Base-by-base conservation (phyloP, 1,284 basidiomycete genomes). In the Pseudozyma sp. region DNA sequence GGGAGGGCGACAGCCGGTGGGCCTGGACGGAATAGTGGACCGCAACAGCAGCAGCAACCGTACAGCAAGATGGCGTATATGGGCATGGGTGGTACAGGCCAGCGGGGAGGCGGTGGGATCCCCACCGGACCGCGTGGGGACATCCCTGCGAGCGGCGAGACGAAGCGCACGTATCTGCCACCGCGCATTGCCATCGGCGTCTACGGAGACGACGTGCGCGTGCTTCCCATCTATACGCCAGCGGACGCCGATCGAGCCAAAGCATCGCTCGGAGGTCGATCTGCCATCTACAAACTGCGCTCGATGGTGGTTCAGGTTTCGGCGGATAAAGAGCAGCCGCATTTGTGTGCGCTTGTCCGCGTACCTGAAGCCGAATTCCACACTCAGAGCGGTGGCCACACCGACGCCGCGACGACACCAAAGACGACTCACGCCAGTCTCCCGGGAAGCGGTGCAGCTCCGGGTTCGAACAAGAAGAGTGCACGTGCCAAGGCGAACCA, bases 321-420 rank as follows among this genome's bases (percentile, higher is more conserved):
- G 60, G 87, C 89, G 5, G 92, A 92, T 63, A 90, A 91, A 48
- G 90, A 89, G 47, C 88, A 89, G 33, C 90, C 93, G 0, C 96
- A 99, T 85, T 87, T 98, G 19, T 91, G 96, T n/a, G 91, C 94
- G 0, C 89, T 97, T 54, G 88, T 94, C 43, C 93, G 92, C 90
- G 91, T 93, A 9, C 90, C 92, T 52, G 89, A 89, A 2, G 73
- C 68, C 51, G 73, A 75, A 30, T 34, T 47, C 4, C 49, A 47
- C 14, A 74, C 84, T 4, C 78, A 78, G 2, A 77, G 75, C 9
- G 85, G 64, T 1, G 82, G 84, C 13, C 31, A 30, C 8, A 50
- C n/a, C 10, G 54, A 42, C 10, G 47, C 59, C 1, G 47, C 45
- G 9, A 53, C 59, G 9, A 58, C 59, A 19, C 62, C 53, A 17